phyloP scores from a whole-genome alignment of 805 yeast genomes.

The Candida pseudofarinosa region DNA sequence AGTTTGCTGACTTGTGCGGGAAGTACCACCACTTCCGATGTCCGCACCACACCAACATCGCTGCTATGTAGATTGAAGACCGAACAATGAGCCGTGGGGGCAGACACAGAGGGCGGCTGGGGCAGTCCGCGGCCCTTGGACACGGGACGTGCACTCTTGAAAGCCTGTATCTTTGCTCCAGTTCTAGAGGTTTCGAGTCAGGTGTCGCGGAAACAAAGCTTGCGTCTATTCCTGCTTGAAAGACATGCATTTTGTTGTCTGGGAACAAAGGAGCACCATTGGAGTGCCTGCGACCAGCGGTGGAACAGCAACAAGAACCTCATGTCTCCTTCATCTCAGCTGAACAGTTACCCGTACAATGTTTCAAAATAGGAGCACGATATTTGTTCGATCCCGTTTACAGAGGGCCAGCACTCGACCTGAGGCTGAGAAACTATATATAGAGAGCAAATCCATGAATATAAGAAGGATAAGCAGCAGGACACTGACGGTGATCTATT shows the following conservation, averaged over 20 bases:
- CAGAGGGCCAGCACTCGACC: background rate
- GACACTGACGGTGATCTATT: background rate
- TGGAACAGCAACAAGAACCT: background rate
- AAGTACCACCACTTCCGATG: no score
- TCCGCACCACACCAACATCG: no score
- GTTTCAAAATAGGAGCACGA: background rate
- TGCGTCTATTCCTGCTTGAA: background rate
- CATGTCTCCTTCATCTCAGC: background rate
- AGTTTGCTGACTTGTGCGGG: no score
- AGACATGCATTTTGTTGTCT: background rate
- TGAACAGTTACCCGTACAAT: background rate
- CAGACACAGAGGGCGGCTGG: no score
- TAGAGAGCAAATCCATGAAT: background rate
- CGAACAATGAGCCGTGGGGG: no score
- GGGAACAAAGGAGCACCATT: background rate
- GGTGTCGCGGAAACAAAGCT: background rate
- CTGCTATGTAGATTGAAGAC: no score
- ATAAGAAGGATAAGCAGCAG: background rate
- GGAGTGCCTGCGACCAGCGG: background rate
- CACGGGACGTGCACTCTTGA: no score
- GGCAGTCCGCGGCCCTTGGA: no score
- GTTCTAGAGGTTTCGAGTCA: background rate
- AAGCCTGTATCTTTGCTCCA: no score
- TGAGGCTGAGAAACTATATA: background rate
- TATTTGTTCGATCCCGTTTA: background rate